phyloP scores from a whole-genome alignment of 2,329 filamentous ascomycete species.

The Penicillium decumbens region DNA sequence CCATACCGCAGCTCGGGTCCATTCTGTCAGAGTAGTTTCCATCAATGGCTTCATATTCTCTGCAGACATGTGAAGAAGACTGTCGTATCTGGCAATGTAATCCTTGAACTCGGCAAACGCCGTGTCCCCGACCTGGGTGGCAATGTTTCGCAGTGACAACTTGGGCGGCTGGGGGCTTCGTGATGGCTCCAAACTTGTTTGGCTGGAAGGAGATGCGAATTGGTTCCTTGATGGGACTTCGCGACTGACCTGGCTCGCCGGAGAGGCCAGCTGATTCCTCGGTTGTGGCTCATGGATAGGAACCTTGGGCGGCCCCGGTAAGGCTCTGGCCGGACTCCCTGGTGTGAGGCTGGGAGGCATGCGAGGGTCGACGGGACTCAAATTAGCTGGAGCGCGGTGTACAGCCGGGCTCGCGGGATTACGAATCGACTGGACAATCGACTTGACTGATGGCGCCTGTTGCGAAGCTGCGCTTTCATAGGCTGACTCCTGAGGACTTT shows the following conservation, averaged over 20 bases:
- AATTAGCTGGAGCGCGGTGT: conserved; percentile 14
- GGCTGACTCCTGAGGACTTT: conserved; percentile 7
- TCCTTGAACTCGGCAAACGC: conserved; percentile 65
- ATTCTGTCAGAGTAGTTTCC: conserved; percentile 60
- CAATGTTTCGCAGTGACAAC: conserved; percentile 34
- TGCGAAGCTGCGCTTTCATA: conserved; percentile 27
- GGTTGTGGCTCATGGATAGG: conserved; percentile 3
- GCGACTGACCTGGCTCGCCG: conserved; percentile 9
- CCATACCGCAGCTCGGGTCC: conserved; percentile 72
- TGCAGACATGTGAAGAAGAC: conserved; percentile 71
- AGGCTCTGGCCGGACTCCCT: conserved; percentile 17
- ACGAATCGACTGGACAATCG: conserved; percentile 25
- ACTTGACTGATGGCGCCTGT: conserved; percentile 24
- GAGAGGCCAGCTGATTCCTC: conserved; percentile 10
- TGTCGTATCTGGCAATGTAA: conserved; percentile 68
- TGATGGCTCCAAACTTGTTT: conserved; percentile 15
- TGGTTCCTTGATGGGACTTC: conserved; percentile 4
- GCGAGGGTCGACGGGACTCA: conserved; percentile 25
- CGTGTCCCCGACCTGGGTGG: conserved; percentile 54
- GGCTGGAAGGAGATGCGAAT: conserved; percentile 14
- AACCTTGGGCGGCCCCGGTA: conserved; percentile 5
- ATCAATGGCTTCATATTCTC: conserved; percentile 66
- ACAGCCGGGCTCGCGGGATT: conserved; percentile 23
- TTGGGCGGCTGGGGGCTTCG: conserved; percentile 28
- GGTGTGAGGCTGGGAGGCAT: conserved; percentile 23